phyloP scores from a whole-genome alignment of 192 early-diverging fungal genomes.

The Backusella australiensis region DNA sequence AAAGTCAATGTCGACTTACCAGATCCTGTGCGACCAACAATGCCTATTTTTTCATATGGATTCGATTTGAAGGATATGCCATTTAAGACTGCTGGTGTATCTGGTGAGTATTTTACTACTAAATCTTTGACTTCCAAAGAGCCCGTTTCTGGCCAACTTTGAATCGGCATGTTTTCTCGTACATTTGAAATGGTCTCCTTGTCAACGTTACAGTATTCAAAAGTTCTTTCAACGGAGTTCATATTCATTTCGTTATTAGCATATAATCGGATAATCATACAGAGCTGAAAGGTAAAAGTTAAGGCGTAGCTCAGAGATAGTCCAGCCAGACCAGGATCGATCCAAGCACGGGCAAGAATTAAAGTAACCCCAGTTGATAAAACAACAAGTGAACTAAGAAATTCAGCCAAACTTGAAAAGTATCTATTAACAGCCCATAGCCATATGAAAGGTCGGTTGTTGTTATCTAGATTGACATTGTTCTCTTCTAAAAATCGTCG shows the following conservation, averaged over 20 bases:
- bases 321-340: slow-evolving; percentile 85
- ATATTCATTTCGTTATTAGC: slow-evolving; percentile 82
- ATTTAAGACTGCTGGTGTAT: slow-evolving; percentile 43
- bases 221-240: slow-evolving; percentile 84
- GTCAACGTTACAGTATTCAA: slow-evolving; percentile 77
- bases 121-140: slow-evolving; percentile 32
- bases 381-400: slow-evolving; percentile 67
- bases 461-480: slow-evolving; percentile 44
- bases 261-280: slow-evolving; percentile 79
- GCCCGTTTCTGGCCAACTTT: slow-evolving; percentile 35
- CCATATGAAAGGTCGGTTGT: slow-evolving; percentile 81
- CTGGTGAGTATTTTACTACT: slow-evolving; percentile 37
- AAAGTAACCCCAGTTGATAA: slow-evolving; percentile 67
- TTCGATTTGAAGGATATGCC: slow-evolving; percentile 38
- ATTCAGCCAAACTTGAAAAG: slow-evolving; percentile 77
- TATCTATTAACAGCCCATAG: slow-evolving; percentile 83
- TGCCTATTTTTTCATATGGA: slow-evolving; percentile 44
- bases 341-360: slow-evolving; percentile 36
- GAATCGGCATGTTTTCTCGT: not conserved
- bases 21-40: slow-evolving; percentile 53
- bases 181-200: slow-evolving; percentile 59
- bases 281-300: slow-evolving; percentile 72
- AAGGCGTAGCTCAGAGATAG: slow-evolving; percentile 80
- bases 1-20: slow-evolving; percentile 48
- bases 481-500: slow-evolving; percentile 59